Base-by-base conservation (phyloP, 192 early-diverging fungal species). In the Kickxella alabastrina region DNA sequence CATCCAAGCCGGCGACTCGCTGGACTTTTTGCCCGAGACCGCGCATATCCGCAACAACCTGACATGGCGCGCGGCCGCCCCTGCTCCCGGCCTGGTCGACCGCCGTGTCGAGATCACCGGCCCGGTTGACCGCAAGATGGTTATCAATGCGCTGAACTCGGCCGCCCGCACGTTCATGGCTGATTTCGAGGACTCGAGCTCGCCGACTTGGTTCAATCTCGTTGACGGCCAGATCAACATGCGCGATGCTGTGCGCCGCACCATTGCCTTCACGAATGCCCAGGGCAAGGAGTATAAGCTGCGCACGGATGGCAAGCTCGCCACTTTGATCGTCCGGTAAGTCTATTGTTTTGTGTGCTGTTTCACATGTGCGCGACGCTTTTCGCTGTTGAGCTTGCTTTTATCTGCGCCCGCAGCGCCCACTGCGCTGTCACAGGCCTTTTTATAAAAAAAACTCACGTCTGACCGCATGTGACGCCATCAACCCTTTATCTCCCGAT, bases 51-150 rank as follows among this genome's bases (percentile, higher is more conserved):
- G 95, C 56, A 88, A 87, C 45, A 87, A 95, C 69, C 79, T 84
- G 37, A 89, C 84, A 32, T 98, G 92, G 95, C 84, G 82, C 49
- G 92, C 83, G 6, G 92, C 95, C 37, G 65, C 67, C 31, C 95
- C 92, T 52, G 92, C 92, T 10, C 95, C 92, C 4, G 92, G 92
- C 3, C 75, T 98, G 27, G 75, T 83, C 19, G 92, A 95, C 69
- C 85, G 95, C 38, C 85, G 92, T 45, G 93, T 98, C 48, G 95
- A 98, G 76, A 98, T 98, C 75, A 98, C 92, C 35, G 92, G 95
- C 19, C 95, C 95, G 6, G 92, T 95, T 37, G 92, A 95, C 79
- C 87, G 95, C 67, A 98, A 98, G 78, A 98, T 98, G 95, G 93
- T 98, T 64, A 98, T 98, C 79, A 98, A 98, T 59, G 95, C 95